These are phyloP conservation scores for Trichoderma aggressivum DNA, from an alignment of 2,329 filamentous ascomycete genomes.

Conservation along the genomic window DNA sequence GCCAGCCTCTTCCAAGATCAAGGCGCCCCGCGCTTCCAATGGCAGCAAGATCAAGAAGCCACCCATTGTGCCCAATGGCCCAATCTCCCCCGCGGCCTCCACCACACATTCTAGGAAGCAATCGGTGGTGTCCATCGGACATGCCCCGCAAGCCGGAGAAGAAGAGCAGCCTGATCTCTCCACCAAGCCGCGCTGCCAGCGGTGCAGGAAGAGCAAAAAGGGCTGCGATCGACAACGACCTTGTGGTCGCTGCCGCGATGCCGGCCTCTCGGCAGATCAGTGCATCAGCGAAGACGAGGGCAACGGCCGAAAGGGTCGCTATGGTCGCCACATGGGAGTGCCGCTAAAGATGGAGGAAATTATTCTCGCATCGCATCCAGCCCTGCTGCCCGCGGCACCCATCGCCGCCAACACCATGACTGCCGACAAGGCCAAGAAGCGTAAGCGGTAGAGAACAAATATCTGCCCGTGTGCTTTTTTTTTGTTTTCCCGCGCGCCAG, in stretches of 20 bases:
- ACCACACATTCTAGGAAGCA: conserved; percentile 72
- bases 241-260: conserved; percentile 92
- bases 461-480: not conserved
- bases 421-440: conserved; percentile 58
- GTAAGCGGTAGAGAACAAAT: conserved; percentile 48
- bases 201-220: conserved; percentile 99
- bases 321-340: conserved; percentile 69
- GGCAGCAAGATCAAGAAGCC: conserved; percentile 52
- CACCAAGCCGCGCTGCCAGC: conserved; percentile 93
- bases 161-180: conserved; percentile 92
- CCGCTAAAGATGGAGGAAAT: conserved; percentile 58
- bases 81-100: conserved; percentile 60
- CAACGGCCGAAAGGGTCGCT: conserved; percentile 93
- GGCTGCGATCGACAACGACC: conserved; percentile 95
- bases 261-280: conserved; percentile 86
- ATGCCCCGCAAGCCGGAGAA: conserved; percentile 57
- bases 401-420: conserved; percentile 33
- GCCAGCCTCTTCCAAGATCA: conserved; percentile 40
- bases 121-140: conserved; percentile 60
- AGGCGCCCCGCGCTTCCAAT: conserved; percentile 39
- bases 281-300: conserved; percentile 98
- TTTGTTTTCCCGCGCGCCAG: not conserved
- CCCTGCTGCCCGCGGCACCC: conserved; percentile 44
- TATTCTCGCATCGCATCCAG: conserved; percentile 35
- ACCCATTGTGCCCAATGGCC: conserved; percentile 37